Evolutionary conservation across 2,329 filamentous ascomycete species (phyloP), one percentile per base, ranked within the genome.

Genomic region (Verticillium dahliae): DNA sequence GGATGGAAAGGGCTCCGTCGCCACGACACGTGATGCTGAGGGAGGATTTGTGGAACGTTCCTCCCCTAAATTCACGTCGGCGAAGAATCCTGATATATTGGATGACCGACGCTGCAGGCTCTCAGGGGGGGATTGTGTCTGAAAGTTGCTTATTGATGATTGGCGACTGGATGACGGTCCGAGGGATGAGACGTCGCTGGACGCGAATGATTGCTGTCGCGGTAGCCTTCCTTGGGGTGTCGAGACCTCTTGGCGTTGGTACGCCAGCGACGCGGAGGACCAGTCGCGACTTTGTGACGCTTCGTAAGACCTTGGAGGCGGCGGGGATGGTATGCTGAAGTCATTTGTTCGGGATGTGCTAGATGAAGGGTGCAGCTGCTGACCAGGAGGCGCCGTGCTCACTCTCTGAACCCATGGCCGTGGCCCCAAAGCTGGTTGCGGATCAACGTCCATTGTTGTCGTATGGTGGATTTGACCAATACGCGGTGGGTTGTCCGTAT

Each of bases 121-220:
- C 14, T 73, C 70, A 59, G 71, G 65, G 0, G 72, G 72, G 0
- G 72, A 73, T 1, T 70, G 72, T 0, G 69, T 73, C 54, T 72
- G 67, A 1, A 67, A 11, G 9, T 67, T 60, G 41, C 62, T 22
- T 7, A 55, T 61, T 0, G 67, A 69, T 2, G 72, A 70, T 31
- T 69, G 65, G 27, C 69, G 71, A 5, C 68, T 67, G 1, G 68
- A 65, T 0, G 69, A 64, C 1, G 72, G 71, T 7, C 67, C 67
- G 3, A 70, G 60, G 0, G 72, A 67, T 0, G 70, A 74, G 15
- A 73, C 64, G 3, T 69, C 66, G 6, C 62, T 61, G 11, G 67
- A 63, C 3, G 65, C 63, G 31, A 67, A 67, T 4, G 68, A 70
- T n/a, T 69, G 69, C 56, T 72, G 69, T 3, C 69, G 31, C 6